Conservation (phyloP, 2,329 filamentous ascomycete genomes). For the Podosphaera xanthii region DNA sequence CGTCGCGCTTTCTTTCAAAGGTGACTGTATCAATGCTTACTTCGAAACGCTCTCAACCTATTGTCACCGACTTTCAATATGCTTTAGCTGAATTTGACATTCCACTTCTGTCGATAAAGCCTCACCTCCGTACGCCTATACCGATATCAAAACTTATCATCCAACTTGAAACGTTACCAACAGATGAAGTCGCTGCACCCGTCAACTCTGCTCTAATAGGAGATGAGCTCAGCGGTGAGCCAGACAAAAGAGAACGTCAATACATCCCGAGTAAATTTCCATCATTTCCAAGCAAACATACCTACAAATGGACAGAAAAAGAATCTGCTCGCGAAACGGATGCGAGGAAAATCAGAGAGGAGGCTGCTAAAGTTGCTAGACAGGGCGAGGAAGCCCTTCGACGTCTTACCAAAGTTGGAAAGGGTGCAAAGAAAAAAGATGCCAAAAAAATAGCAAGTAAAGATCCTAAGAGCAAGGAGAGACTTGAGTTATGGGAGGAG, state of each 20-base stretch:
- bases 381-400: conserved; percentile 39
- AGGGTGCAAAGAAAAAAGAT: conserved; percentile 41
- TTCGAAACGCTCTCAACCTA: conserved; percentile 24
- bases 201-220: conserved; percentile 19
- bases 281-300: conserved; percentile 39
- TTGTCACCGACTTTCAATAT: conserved; percentile 34
- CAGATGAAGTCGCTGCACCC: conserved; percentile 22
- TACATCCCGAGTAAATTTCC: conserved; percentile 38
- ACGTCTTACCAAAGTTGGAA: conserved; percentile 35
- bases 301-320: conserved; percentile 35
- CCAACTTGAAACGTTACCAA: conserved; percentile 15
- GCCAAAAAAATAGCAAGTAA: conserved; percentile 28
- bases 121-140: conserved; percentile 32
- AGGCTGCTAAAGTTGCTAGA: conserved; percentile 34
- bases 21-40: conserved; percentile 14
- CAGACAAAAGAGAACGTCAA: conserved; percentile 29
- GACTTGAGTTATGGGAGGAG: conserved; percentile 36
- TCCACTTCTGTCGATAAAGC: conserved; percentile 26
- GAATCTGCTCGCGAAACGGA: conserved; percentile 24
- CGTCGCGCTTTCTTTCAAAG: conserved; percentile 12
- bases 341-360: conserved; percentile 33
- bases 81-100: conserved; percentile 29
- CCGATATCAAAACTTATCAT: conserved; percentile 17
- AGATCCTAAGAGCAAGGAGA: conserved; percentile 27
- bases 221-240: conserved; percentile 32